Conservation (phyloP, 768 basidiomycete genomes). For the Suillus subalutaceus region DNA sequence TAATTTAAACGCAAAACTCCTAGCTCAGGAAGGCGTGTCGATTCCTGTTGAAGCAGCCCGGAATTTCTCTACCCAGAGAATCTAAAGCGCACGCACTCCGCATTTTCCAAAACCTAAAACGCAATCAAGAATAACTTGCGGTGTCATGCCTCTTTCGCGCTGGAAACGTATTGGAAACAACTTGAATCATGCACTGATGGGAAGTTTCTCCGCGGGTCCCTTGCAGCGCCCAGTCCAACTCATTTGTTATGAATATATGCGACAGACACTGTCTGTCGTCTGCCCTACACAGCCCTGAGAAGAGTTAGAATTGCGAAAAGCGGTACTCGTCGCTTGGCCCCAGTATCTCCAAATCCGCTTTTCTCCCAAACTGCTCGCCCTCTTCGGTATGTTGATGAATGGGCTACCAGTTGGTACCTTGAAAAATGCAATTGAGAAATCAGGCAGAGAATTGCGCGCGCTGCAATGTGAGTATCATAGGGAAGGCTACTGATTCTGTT, state of each 20-base stretch:
- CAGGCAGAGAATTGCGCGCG: neutral
- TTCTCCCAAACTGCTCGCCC: neutral
- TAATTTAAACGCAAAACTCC: no score
- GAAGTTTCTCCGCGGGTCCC: neutral
- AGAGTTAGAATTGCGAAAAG: neutral
- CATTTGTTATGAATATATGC: neutral
- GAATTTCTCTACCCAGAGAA: neutral
- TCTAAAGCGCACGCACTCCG: neutral
- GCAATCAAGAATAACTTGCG: neutral
- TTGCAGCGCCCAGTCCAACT: neutral
- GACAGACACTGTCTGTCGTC: neutral
- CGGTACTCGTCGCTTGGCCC: neutral
- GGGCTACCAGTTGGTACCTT: neutral
- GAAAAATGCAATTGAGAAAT: neutral
- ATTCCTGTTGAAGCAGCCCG: no score
- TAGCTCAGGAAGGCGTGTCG: no score
- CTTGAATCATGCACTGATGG: neutral
- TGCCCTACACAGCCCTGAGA: neutral
- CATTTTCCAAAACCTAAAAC: neutral
- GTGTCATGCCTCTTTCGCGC: neutral
- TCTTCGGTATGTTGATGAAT: neutral
- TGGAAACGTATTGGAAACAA: neutral
- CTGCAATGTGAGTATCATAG: neutral
- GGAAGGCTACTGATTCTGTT: neutral
- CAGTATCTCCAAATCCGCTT: neutral